Evolutionary conservation across 1,139 yeast genomes (phyloP), one percentile per base, ranked within the genome.

Genomic region (Eremothecium gossypii): DNA sequence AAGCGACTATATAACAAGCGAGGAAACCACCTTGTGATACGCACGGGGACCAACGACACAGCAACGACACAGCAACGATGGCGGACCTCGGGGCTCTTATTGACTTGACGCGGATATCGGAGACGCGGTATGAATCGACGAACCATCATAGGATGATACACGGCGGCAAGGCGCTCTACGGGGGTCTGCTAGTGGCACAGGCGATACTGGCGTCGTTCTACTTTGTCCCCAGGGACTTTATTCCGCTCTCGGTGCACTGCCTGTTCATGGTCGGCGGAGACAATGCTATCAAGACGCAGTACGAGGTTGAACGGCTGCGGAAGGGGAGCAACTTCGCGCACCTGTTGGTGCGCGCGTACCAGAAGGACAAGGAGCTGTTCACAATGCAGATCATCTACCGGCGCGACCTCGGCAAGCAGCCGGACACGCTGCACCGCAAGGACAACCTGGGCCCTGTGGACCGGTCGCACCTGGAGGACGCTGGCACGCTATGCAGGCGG

Each of bases 101-200:
- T 17, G 23, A 17, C 23, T 6, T 17, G 23, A 30, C 40, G 1
- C 49, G 49, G n/a, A 36, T 53, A 8, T 43, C 54, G 1, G 38
- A 43, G 6, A 43, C 49, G 9, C 43, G 47, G 27, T 58, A 54
- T 40, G 46, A 49, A 8, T 53, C 58, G 3, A 43, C 40, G 28
- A 36, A 47, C 32, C 41, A 48, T 17, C 58, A 61, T 2, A 44
- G 43, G 8, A 66, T 73, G 7, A 77, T 78, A 2, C 63, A 66
- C 2, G 74, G 76, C 1, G 85, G 85, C 2, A 65, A 84, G 35
- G 91, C 89, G 1, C 77, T 83, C 1, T 83, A 81, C 64, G 95
- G 94, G 1, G 95, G 95, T 2, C 77, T 82, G 33, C 69, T 80
- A 43, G 78, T 83, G 36, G 84, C 86, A 1, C 94, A 83, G 57